A percentile compares a stretch with the other conserved stretches of the same genome.
Evolutionary conservation across 306 rosid genomes (phyloP).

Genomic region (Castanea mollissima): DNA sequence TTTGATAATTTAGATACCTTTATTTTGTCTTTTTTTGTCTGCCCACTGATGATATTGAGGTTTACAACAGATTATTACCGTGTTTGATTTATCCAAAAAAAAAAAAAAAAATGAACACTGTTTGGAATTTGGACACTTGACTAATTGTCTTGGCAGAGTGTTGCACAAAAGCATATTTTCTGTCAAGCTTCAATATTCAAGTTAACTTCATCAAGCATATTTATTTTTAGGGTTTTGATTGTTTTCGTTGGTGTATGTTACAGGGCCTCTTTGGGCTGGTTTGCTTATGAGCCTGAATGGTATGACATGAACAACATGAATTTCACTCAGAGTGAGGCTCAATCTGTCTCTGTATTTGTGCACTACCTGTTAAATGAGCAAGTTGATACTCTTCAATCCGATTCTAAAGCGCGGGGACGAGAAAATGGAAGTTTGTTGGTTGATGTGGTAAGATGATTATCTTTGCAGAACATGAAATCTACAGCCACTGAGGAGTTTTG

Average conservation of each 20-base stretch:
- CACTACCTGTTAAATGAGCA: slow-evolving; percentile 74
- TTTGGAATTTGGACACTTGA: not conserved
- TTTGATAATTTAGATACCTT: not conserved
- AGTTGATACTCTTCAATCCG: slow-evolving; percentile 55
- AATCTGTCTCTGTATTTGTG: slow-evolving; percentile 78
- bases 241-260: slow-evolving; percentile 29
- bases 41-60: not conserved
- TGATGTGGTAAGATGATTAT: slow-evolving; percentile 61
- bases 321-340: slow-evolving; percentile 93
- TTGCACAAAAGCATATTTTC: slow-evolving; percentile 19
- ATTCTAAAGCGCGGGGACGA: slow-evolving; percentile 65
- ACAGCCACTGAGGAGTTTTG: slow-evolving; percentile 12
- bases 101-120: not conserved
- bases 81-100: too few relatives aligned
- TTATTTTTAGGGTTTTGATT: slow-evolving; percentile 34
- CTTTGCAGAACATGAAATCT: slow-evolving; percentile 16
- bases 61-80: not conserved
- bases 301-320: slow-evolving; percentile 67
- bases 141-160: slow-evolving; percentile 4
- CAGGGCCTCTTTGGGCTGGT: slow-evolving; percentile 96
- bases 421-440: slow-evolving; percentile 64
- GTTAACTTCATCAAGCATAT: slow-evolving; percentile 9
- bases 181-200: slow-evolving; percentile 8
- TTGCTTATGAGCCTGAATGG: slow-evolving; percentile 86
- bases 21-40: not conserved